These are phyloP conservation scores for Agastache rugosa DNA, from an alignment of 257 asterid genomes.

Conservation along the genomic window DNA sequence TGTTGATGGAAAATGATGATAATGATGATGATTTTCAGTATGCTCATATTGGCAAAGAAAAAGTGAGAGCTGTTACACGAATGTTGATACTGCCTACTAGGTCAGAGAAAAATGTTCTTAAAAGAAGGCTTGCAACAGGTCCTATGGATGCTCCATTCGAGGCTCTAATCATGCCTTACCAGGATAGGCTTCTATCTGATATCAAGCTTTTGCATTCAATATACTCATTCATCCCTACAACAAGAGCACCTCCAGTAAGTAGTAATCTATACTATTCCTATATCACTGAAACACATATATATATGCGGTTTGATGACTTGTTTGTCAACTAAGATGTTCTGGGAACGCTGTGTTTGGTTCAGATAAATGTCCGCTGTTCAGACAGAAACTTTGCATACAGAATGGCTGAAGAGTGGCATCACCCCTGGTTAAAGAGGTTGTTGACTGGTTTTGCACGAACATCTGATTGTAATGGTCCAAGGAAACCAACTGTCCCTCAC, in stretches of 20 bases:
- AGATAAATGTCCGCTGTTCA: slow-evolving; percentile 83
- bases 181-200: slow-evolving; percentile 77
- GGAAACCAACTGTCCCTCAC: slow-evolving; percentile 69
- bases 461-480: slow-evolving; percentile 90
- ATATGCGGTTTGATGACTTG: slow-evolving; percentile 21
- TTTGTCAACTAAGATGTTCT: slow-evolving; percentile 36
- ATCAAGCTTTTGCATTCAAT: slow-evolving; percentile 81
- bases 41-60: slow-evolving; percentile 68
- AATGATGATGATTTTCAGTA: slow-evolving; percentile 52
- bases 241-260: slow-evolving; percentile 98
- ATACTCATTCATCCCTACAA: slow-evolving; percentile 86
- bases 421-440: slow-evolving; percentile 95
- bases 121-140: slow-evolving; percentile 69
- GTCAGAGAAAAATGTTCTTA: slow-evolving; percentile 54
- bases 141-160: slow-evolving; percentile 80
- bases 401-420: slow-evolving; percentile 83
- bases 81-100: slow-evolving; percentile 79
- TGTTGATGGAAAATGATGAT: slow-evolving; percentile 61
- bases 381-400: slow-evolving; percentile 88
- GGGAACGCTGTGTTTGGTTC: slow-evolving; percentile 39
- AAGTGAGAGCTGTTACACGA: slow-evolving; percentile 82
- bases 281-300: background rate
- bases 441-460: slow-evolving; percentile 94
- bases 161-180: slow-evolving; percentile 70
- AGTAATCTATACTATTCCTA: slow-evolving; percentile 14